Percentiles rank a stretch among this genome's conserved stretches.
Conservation (phyloP, 306 rosid genomes). For the Hylodesmum podocarpum region DNA sequence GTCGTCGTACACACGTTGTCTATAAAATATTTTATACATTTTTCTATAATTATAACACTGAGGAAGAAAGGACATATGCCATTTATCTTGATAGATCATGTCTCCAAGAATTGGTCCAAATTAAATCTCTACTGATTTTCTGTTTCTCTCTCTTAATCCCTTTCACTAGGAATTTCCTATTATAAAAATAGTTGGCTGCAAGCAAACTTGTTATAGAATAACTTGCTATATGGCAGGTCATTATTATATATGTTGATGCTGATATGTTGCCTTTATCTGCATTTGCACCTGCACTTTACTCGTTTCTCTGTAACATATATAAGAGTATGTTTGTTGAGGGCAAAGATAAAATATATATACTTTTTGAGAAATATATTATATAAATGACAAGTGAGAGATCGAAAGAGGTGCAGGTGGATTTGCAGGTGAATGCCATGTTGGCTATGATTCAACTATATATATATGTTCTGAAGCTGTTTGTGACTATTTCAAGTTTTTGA, state of each 20-base stretch:
- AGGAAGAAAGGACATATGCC: constrained; percentile 9
- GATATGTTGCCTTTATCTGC: constrained; percentile 71
- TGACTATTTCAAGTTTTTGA: background rate
- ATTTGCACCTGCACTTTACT: constrained; percentile 91
- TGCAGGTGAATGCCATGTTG: constrained; percentile 76
- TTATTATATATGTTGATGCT: background rate
- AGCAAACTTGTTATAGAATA: background rate
- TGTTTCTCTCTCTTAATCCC: background rate
- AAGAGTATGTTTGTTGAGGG: background rate
- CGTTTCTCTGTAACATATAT: background rate
- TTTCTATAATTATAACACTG: too few relatives aligned
- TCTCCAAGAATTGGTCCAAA: constrained; percentile 20
- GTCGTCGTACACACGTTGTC: too few relatives aligned
- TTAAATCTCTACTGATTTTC: background rate
- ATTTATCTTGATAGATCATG: background rate
- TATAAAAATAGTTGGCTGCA: background rate
- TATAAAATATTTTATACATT: too few relatives aligned
- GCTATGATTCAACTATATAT: background rate
- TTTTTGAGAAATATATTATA: background rate
- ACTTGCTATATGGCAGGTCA: background rate
- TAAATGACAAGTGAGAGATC: background rate
- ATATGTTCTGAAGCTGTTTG: background rate
- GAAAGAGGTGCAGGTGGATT: constrained; percentile 61
- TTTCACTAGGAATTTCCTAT: background rate
- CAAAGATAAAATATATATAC: too few relatives aligned